A percentile compares a stretch with the other conserved stretches of the same genome.
Evolutionary conservation across 192 early-diverging fungal genomes (phyloP).

Genomic region (Chytriomyces sp.): DNA sequence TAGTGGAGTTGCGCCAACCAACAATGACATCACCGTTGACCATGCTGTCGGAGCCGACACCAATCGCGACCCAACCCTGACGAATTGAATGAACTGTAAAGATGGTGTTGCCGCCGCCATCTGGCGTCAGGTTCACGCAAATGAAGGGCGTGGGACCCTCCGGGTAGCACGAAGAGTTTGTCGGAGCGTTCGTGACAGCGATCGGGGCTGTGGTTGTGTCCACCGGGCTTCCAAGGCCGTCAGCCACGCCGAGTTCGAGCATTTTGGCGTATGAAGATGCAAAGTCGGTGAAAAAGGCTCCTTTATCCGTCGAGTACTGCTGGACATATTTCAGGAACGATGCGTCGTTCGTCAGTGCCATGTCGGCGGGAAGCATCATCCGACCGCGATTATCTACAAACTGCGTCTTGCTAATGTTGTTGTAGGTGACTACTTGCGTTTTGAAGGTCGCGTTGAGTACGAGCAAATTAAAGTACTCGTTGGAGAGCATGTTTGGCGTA

Average conservation of each 20-base stretch:
- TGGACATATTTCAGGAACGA: not conserved
- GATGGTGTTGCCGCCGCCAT: not conserved
- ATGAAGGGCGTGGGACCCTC: not conserved
- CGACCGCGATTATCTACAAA: not conserved
- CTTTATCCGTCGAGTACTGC: not conserved
- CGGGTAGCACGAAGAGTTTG: slow-evolving; percentile 3
- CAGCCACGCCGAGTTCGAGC: slow-evolving; percentile 8
- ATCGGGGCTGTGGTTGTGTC: not conserved
- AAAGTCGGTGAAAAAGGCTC: slow-evolving; percentile 1
- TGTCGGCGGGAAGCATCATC: slow-evolving; percentile 13
- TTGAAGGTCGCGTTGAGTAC: not conserved
- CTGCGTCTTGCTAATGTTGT: not conserved
- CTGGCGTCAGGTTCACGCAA: not conserved
- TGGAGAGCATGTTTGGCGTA: not conserved
- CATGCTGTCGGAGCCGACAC: slow-evolving; percentile 21
- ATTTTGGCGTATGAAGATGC: not conserved
- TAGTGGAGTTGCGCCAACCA: slow-evolving; percentile 21
- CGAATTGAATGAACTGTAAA: slow-evolving; percentile 8
- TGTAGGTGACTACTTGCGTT: not conserved
- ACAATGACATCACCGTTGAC: slow-evolving; percentile 22
- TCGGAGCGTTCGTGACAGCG: not conserved
- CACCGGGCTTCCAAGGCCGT: not conserved
- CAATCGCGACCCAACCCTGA: slow-evolving; percentile 30
- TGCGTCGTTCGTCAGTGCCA: slow-evolving; percentile 7
- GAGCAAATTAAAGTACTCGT: not conserved